Evolutionary conservation across 2,329 filamentous ascomycete genomes (phyloP).

Genomic region (Fusarium coicis): DNA sequence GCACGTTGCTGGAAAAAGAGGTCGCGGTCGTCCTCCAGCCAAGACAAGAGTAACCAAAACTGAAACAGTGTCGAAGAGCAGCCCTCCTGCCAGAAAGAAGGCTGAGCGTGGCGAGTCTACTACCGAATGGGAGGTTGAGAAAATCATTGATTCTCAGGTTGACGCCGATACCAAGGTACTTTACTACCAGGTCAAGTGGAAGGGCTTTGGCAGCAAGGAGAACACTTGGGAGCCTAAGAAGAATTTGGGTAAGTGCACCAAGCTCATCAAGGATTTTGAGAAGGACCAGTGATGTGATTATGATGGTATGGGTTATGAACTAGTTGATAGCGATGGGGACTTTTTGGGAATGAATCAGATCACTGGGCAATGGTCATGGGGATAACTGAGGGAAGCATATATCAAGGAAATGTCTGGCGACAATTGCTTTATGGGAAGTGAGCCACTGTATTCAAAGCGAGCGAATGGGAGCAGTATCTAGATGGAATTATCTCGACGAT

Average conservation of each 20-base stretch:
- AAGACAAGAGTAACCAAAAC: constrained; percentile 19
- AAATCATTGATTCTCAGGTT: constrained; percentile 55
- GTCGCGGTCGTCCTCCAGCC: constrained; percentile 22
- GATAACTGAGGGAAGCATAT: neutral
- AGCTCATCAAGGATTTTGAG: constrained; percentile 53
- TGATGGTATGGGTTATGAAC: neutral
- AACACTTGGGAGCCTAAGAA: constrained; percentile 66
- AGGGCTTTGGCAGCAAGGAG: constrained; percentile 54
- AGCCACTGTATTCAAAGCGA: neutral
- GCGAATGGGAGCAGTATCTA: neutral
- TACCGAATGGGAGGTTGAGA: constrained; percentile 60
- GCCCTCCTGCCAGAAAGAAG: constrained; percentile 15
- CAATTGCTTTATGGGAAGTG: neutral
- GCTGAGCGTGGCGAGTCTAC: constrained; percentile 21
- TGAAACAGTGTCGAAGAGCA: neutral
- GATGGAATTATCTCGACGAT: neutral
- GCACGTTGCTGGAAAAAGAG: neutral
- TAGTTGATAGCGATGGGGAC: neutral
- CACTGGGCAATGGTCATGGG: neutral
- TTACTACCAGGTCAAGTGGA: constrained; percentile 65
- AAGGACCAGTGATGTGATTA: neutral
- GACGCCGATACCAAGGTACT: constrained; percentile 52
- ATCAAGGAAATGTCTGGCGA: neutral
- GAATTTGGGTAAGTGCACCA: constrained; percentile 55
- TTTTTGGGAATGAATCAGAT: neutral